These are phyloP conservation scores for Helotiales sp. DNA, from an alignment of 2,329 filamentous ascomycete species.

Conservation along the genomic window DNA sequence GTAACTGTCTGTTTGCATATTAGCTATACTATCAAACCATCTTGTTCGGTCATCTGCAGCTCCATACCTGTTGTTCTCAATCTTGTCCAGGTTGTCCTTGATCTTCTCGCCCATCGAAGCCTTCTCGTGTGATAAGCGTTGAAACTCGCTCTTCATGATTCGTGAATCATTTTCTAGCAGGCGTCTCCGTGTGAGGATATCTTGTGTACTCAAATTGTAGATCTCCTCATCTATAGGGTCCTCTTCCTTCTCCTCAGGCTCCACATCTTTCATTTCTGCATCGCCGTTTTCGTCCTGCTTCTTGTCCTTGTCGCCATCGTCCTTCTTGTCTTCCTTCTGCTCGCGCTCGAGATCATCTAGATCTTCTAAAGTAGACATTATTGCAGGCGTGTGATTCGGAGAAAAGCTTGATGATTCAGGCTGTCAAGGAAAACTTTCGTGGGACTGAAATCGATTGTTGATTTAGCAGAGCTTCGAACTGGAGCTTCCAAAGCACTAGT, in stretches of 20 bases:
- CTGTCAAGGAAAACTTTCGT: background rate
- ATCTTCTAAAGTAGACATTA: slow-evolving; percentile 76
- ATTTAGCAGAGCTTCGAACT: slow-evolving; percentile 12
- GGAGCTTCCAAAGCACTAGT: slow-evolving; percentile 12
- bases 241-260: slow-evolving; percentile 67
- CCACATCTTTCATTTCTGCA: slow-evolving; percentile 88
- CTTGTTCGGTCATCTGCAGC: background rate
- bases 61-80: slow-evolving; percentile 91
- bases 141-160: slow-evolving; percentile 98
- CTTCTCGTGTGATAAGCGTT: slow-evolving; percentile 93
- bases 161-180: slow-evolving; percentile 95
- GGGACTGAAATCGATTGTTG: background rate
- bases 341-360: slow-evolving; percentile 73
- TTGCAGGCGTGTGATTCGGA: slow-evolving; percentile 24
- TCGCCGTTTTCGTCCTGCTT: slow-evolving; percentile 65
- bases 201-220: slow-evolving; percentile 86
- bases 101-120: slow-evolving; percentile 97
- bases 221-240: slow-evolving; percentile 92
- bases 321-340: slow-evolving; percentile 63
- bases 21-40: slow-evolving; percentile 5
- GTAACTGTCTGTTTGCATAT: slow-evolving; percentile 71
- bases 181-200: slow-evolving; percentile 87
- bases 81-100: slow-evolving; percentile 98
- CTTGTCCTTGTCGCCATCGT: slow-evolving; percentile 55
- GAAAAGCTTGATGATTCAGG: background rate